Base-by-base conservation (phyloP, 2,329 filamentous ascomycete genomes). In the Hirsutella thompsonii region DNA sequence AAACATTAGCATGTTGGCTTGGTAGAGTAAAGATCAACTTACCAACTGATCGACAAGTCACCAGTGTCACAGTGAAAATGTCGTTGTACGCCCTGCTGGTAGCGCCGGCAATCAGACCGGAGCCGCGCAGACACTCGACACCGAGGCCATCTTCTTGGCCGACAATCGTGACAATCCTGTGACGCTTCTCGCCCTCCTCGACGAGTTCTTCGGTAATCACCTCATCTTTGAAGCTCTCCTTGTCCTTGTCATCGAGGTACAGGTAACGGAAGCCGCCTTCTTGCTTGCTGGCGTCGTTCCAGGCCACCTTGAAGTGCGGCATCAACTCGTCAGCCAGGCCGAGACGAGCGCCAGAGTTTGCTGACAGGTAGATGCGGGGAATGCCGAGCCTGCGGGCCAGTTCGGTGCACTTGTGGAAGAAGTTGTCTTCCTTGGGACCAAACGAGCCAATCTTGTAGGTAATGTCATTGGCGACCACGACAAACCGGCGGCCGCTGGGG, bases 361-460 rank as follows among this genome's bases (percentile, higher is more conserved):
- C 92, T 60, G 92, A 98, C 44, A 98, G 72, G 68, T 98, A 98
- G 59, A 98, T 90, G 52, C 92, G 85, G 20, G 92, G 92, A 55
- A 98, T 94, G 32, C 92, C 92, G 46, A 95, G 72, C 70, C 87
- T 90, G 54, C 89, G 81, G 47, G 92, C 92, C 50, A 95, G 74
- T 65, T 98, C 89, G 9, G 92, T 96, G 69, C 92, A 98, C 74
- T 96, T 95, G 74, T 93, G 76, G 79, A 98, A 98, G 78, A 94
- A 98, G 54, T 85, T 83, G 64, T 98, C 92, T 69, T 98, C 92
- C 66, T 83, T 81, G 33, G 92, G 92, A 40, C 92, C 92, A 60
- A 98, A 98, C 2, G 87, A 94, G 56, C 92, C 92, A 60, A 96
- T 98, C 74, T 93, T 93, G 76, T 87, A 96, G 16, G 92, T 98